Evolutionary conservation across 2,329 filamentous ascomycete species (phyloP), one percentile per base, ranked within the genome.

Genomic region (Exophiala aquamarina): DNA sequence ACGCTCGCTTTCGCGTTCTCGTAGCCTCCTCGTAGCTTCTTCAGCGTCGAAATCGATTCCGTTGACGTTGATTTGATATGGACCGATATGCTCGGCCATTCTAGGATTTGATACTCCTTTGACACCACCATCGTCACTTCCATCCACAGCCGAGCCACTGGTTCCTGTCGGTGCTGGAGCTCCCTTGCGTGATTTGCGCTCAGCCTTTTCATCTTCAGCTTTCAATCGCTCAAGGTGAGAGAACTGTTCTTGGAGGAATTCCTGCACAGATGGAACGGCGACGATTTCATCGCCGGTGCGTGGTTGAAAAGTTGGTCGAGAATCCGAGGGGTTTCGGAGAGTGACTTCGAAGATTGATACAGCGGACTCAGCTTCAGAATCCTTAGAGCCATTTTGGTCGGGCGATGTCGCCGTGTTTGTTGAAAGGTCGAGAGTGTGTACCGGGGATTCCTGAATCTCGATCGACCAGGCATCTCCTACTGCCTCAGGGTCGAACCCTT

Each of bases 21-120:
- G 39, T 19, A 59, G 23, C 10, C 57, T 37, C 28, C 54, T 49
- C n/a, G 54, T 59, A 18, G 54, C 58, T 31, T 95, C 90, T 63
- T 95, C 91, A 7, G 90, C 90, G 68, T 96, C 90, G 21, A 95
- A 88, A 64, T 95, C 90, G 54, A 98, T 96, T 43, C 93, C 93
- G 33, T 93, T 93, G 79, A 98, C 93, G 66, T 98, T 98, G 72
- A 97, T 96, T 63, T 95, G 90, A 55, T 96, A 90, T 1, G 91
- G 90, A 0, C 91, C 91, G 61, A 95, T 95, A 60, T 95, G 90
- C 61, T 92, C 87, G 59, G 83, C 84, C 44, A 79, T 75, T 20
- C 68, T 57, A 33, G 60, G 59, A 21, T 62, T 63, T 28, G 58
- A 55, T 58, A 34, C 70, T 54, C 60, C 66, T 41, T 65, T 66